Conservation (phyloP, 139 green algal species). For the Yamagishiella unicocca region DNA sequence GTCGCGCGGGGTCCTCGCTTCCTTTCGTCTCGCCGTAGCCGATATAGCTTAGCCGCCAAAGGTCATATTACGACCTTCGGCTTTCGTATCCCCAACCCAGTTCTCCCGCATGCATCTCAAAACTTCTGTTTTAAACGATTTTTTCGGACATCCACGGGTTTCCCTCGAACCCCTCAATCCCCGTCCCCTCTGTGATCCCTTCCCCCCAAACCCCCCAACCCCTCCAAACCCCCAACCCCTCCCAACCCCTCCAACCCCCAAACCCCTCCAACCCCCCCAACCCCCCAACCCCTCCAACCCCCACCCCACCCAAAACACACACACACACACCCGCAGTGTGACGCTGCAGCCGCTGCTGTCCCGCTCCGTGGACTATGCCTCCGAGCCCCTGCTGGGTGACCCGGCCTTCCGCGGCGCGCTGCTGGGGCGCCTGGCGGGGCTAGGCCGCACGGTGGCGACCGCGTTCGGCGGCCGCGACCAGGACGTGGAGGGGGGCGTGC, state of each 20-base stretch:
- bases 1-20: no score
- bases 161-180: no score
- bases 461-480: slow-evolving; percentile 63
- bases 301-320: no score
- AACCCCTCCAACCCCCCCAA: not conserved
- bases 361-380: slow-evolving; percentile 66
- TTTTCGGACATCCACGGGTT: no score
- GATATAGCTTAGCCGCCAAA: no score
- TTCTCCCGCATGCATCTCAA: no score
- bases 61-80: no score
- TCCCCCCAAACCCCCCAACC: no score
- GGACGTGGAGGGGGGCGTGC: slow-evolving; percentile 88
- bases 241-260: not conserved
- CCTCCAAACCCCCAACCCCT: not conserved
- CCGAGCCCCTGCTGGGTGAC: slow-evolving; percentile 82
- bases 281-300: not conserved
- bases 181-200: no score
- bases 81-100: no score
- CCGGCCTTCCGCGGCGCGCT: slow-evolving; percentile 62
- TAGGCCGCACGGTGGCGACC: slow-evolving; percentile 12
- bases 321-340: slow-evolving; percentile 55
- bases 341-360: slow-evolving; percentile 65
- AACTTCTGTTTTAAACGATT: no score
- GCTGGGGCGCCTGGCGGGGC: slow-evolving; percentile 10
- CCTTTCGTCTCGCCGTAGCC: no score